Conservation (phyloP, 257 asterid genomes). For the Echites panduratus region DNA sequence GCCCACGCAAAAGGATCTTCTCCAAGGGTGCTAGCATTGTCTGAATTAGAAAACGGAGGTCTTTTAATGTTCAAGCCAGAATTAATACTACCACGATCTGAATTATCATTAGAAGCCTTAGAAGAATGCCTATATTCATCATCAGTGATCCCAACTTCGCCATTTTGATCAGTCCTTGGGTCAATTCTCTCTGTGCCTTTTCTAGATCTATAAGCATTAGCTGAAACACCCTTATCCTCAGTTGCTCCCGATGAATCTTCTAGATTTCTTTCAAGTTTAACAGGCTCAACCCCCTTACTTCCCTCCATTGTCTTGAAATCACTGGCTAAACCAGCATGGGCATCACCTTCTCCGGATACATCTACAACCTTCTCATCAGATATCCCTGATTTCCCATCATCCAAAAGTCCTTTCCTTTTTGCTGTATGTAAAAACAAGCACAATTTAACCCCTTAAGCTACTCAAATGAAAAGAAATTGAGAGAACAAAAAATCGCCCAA, state of each 20-base stretch:
- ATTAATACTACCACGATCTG: constrained; percentile 27
- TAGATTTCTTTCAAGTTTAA: constrained; percentile 21
- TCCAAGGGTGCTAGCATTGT: constrained; percentile 27
- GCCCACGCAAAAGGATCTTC: constrained; percentile 36
- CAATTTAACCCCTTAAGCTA: constrained; percentile 5
- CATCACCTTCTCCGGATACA: constrained; percentile 33
- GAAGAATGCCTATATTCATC: constrained; percentile 24
- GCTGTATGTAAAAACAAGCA: constrained; percentile 43
- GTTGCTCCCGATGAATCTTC: constrained; percentile 30
- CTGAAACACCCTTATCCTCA: constrained; percentile 30
- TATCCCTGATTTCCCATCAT: constrained; percentile 42
- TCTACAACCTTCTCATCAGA: constrained; percentile 34
- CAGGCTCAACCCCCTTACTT: constrained; percentile 23
- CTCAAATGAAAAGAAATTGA: background rate
- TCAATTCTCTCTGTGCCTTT: constrained; percentile 41
- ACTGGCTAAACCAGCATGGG: constrained; percentile 21
- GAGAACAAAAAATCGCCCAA: background rate
- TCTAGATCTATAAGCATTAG: constrained; percentile 29
- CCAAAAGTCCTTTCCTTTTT: constrained; percentile 44
- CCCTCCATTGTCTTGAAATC: constrained; percentile 37
- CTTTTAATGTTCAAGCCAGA: constrained; percentile 28
- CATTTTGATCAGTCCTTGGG: constrained; percentile 20
- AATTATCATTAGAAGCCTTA: constrained; percentile 23
- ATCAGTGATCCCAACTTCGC: constrained; percentile 30
- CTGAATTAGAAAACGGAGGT: constrained; percentile 28